Conservation (phyloP, 352 stramenopile species). For the Globisporangium rhizosaccharum region DNA sequence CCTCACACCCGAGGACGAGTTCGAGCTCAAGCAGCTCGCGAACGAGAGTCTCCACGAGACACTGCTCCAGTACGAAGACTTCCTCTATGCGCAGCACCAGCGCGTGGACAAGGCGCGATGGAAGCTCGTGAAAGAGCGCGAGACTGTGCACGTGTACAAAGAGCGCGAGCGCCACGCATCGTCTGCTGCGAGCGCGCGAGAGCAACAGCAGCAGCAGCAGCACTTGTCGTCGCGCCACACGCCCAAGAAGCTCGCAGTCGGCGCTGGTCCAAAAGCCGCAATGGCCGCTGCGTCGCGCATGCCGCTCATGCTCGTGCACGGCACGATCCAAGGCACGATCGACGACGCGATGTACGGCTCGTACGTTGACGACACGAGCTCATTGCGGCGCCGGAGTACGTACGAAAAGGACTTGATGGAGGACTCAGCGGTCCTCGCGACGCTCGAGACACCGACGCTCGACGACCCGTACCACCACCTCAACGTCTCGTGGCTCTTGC, state of each 20-base stretch:
- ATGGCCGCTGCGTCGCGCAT: slow-evolving; percentile 40
- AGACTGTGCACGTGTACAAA: slow-evolving; percentile 27
- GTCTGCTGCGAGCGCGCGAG: slow-evolving; percentile 3
- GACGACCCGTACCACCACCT: slow-evolving; percentile 54
- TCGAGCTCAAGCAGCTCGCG: slow-evolving; percentile 25
- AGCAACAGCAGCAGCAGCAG: neutral
- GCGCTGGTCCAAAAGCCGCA: slow-evolving; percentile 38
- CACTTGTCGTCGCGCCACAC: too few species aligned
- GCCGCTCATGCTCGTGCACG: slow-evolving; percentile 23
- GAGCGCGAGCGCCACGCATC: slow-evolving; percentile 20
- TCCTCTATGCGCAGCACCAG: slow-evolving; percentile 22
- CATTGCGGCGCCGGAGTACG: slow-evolving; percentile 22
- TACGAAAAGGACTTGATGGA: slow-evolving; percentile 50
- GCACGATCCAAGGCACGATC: slow-evolving; percentile 31
- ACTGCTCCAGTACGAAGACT: slow-evolving; percentile 35
- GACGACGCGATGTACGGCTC: slow-evolving; percentile 51
- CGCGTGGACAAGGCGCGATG: slow-evolving; percentile 23
- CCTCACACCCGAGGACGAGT: slow-evolving; percentile 12
- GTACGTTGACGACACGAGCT: slow-evolving; percentile 32
- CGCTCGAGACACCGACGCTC: slow-evolving; percentile 33
- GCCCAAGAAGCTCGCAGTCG: slow-evolving; percentile 6
- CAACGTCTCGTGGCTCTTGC: slow-evolving; percentile 38
- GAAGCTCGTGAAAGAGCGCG: slow-evolving; percentile 29
- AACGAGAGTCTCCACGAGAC: slow-evolving; percentile 31
- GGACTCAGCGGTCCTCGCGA: slow-evolving; percentile 40